These are phyloP conservation scores for Leccinum laetum DNA, from an alignment of 1,284 basidiomycete genomes.

Conservation along the genomic window DNA sequence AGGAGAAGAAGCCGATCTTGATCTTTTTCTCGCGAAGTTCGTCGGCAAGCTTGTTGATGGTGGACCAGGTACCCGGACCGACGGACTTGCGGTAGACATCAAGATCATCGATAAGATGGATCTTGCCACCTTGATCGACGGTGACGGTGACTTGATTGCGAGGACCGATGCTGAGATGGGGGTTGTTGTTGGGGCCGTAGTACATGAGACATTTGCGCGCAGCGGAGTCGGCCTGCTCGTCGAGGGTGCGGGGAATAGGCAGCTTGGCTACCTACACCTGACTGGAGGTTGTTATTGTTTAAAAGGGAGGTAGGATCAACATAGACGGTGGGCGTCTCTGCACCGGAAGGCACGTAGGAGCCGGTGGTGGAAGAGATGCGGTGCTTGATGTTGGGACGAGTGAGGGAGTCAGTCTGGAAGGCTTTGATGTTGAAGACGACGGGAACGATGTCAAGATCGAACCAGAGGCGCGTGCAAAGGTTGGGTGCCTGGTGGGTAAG, in stretches of 20 bases:
- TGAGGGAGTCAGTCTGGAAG: slow-evolving; percentile 74
- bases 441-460: slow-evolving; percentile 75
- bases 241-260: slow-evolving; percentile 72
- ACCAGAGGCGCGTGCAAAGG: slow-evolving; percentile 75
- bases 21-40: slow-evolving; percentile 81
- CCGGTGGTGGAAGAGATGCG: slow-evolving; percentile 75
- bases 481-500: slow-evolving; percentile 55
- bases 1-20: slow-evolving; percentile 88
- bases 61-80: slow-evolving; percentile 70
- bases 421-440: slow-evolving; percentile 83
- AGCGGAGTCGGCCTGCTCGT: slow-evolving; percentile 82
- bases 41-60: slow-evolving; percentile 75
- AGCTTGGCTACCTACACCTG: slow-evolving; percentile 54
- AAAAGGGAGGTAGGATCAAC: slow-evolving; percentile 51
- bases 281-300: slow-evolving; percentile 39
- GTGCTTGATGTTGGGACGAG: slow-evolving; percentile 75
- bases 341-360: slow-evolving; percentile 70
- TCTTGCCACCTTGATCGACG: slow-evolving; percentile 79
- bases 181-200: slow-evolving; percentile 78
- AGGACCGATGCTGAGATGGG: slow-evolving; percentile 73
- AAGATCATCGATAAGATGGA: slow-evolving; percentile 77
- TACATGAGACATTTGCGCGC: slow-evolving; percentile 81
- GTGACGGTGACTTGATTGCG: slow-evolving; percentile 80
- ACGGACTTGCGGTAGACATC: slow-evolving; percentile 71
- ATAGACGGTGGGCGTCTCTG: slow-evolving; percentile 71